These are phyloP conservation scores for Podospora anserina DNA, from an alignment of 495 filamentous ascomycete genomes.

Conservation along the genomic window DNA sequence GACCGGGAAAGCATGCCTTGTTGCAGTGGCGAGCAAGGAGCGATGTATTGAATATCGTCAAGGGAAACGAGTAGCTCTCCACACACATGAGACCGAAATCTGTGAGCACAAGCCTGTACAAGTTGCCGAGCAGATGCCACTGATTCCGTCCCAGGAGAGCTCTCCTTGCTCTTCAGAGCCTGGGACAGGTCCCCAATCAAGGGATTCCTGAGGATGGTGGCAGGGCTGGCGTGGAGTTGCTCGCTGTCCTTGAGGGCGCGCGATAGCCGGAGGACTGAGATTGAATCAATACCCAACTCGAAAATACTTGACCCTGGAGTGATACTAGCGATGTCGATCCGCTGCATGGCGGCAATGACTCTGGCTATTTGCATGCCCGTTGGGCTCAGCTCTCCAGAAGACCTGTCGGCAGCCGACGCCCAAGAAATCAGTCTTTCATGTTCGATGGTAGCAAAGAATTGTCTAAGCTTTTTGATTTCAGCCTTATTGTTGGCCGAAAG, in stretches of 20 bases:
- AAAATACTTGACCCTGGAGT: slow-evolving; percentile 63
- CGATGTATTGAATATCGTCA: slow-evolving; percentile 61
- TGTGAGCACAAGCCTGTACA: slow-evolving; percentile 33
- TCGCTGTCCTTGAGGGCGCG: slow-evolving; percentile 51
- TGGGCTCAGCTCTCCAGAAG: slow-evolving; percentile 27
- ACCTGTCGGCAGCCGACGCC: slow-evolving; percentile 1
- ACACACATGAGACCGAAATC: slow-evolving; percentile 33
- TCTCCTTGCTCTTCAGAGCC: slow-evolving; percentile 11
- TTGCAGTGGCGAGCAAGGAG: slow-evolving; percentile 75
- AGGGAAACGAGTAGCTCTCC: slow-evolving; percentile 42
- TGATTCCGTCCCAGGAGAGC: background rate
- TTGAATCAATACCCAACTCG: slow-evolving; percentile 78
- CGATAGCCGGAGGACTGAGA: slow-evolving; percentile 66
- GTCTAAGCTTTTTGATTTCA: slow-evolving; percentile 58
- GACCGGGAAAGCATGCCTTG: slow-evolving; percentile 69
- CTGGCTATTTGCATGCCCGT: slow-evolving; percentile 47
- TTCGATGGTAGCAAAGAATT: slow-evolving; percentile 56
- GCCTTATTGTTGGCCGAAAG: slow-evolving; percentile 73
- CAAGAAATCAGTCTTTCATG: slow-evolving; percentile 51
- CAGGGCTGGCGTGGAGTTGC: slow-evolving; percentile 55
- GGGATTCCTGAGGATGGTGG: slow-evolving; percentile 63
- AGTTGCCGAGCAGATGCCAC: slow-evolving; percentile 23
- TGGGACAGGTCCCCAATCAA: slow-evolving; percentile 25
- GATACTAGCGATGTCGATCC: slow-evolving; percentile 44
- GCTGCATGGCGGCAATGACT: slow-evolving; percentile 51